Evolutionary conservation across 495 filamentous ascomycete genomes (phyloP).

Genomic region (Xylaria cubensis): DNA sequence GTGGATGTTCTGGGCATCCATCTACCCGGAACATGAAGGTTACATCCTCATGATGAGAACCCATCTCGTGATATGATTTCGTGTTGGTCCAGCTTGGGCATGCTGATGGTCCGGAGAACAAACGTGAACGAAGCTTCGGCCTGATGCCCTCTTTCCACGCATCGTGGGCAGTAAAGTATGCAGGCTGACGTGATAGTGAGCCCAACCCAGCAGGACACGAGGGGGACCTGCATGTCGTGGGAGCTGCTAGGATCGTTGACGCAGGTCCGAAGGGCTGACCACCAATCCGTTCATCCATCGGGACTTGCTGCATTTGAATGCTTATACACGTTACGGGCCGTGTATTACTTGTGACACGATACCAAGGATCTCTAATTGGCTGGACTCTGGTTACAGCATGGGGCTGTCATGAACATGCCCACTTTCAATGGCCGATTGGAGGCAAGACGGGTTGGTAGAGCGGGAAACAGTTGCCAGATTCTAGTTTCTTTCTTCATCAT

Average conservation of each 20-base stretch:
- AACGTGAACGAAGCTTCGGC: conserved; percentile 1
- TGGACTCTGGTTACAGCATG: neutral
- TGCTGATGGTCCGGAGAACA: conserved; percentile 8
- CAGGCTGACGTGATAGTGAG: conserved; percentile 19
- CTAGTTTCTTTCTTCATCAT: conserved; percentile 3
- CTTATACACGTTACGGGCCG: conserved; percentile 5
- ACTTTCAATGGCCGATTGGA: conserved; percentile 21
- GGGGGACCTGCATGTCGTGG: conserved; percentile 12
- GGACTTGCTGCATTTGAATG: neutral
- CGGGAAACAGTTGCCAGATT: neutral
- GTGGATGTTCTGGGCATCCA: neutral
- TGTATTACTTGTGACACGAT: conserved; percentile 3
- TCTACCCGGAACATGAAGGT: conserved; percentile 9
- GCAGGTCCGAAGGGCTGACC: conserved; percentile 13
- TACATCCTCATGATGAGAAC: neutral
- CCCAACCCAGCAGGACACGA: neutral
- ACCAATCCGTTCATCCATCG: neutral
- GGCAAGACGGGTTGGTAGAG: neutral
- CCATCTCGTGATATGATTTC: neutral
- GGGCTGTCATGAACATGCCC: conserved; percentile 8
- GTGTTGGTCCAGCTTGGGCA: neutral
- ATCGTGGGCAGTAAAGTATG: neutral
- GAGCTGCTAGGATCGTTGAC: conserved; percentile 5
- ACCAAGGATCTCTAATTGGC: conserved; percentile 13
- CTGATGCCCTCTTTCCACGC: neutral